Evolutionary conservation across 306 rosid genomes (phyloP).

Genomic region (Prunus fruticosa): DNA sequence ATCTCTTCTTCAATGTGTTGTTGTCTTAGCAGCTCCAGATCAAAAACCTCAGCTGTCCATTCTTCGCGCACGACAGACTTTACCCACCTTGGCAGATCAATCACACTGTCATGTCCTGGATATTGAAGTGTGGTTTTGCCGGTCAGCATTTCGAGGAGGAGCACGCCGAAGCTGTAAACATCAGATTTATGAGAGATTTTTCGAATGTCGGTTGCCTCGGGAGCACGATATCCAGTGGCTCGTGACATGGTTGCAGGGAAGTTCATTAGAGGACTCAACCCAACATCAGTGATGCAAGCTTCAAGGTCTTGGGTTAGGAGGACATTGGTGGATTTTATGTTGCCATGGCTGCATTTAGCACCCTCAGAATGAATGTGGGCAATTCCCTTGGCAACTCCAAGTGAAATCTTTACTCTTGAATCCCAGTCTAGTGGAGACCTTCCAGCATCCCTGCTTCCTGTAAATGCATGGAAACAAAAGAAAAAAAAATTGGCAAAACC

Average conservation of each 20-base stretch:
- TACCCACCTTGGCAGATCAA: constrained; percentile 88
- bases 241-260: constrained; percentile 55
- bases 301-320: constrained; percentile 62
- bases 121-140: constrained; percentile 56
- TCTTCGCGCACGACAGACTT: constrained; percentile 81
- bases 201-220: constrained; percentile 57
- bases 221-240: constrained; percentile 61
- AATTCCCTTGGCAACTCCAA: constrained; percentile 62
- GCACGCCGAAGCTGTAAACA: constrained; percentile 74
- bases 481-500: background rate
- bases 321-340: constrained; percentile 73
- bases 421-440: constrained; percentile 69
- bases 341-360: constrained; percentile 65
- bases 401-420: constrained; percentile 57
- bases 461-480: background rate
- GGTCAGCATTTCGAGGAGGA: constrained; percentile 76
- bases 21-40: constrained; percentile 60
- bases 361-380: constrained; percentile 62
- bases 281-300: constrained; percentile 58
- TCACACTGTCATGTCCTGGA: constrained; percentile 54
- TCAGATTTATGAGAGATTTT: constrained; percentile 66
- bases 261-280: constrained; percentile 55
- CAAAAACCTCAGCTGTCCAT: constrained; percentile 89
- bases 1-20: constrained; percentile 69
- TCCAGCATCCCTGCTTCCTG: constrained; percentile 58